Base-by-base conservation (phyloP, 2,329 filamentous ascomycete genomes). In the Tolypocladium capitatum region DNA sequence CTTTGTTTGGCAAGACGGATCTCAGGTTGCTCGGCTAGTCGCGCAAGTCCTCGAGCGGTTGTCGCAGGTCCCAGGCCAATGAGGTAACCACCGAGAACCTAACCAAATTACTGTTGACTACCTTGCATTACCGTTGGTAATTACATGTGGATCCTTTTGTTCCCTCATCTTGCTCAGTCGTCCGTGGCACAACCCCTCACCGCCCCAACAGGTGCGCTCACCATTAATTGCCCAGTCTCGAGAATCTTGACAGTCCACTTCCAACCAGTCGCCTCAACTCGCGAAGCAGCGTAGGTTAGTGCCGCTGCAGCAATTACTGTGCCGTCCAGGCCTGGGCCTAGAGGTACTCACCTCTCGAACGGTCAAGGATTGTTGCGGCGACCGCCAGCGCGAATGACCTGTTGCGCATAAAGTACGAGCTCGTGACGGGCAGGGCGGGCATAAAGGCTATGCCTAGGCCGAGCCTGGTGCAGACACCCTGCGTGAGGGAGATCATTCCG, bases 1-100 rank as follows among this genome's bases (percentile, higher is more conserved):
- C 62, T 73, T 75, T 53, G 67, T 83, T 3, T 84, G 81, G 78
- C 59, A 74, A 58, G 70, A 76, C 49, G 82, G 82, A 16, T 59
- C 60, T 32, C 74, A 80, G 54, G 60, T 84, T 44, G 78, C 74
- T 28, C 64, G 64, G 46, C 62, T 76, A 18, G 59, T 76, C 38
- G 55, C 55, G n/a, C 55, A 62, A 46, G 58, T 61, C n/a, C 46
- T 62, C 35, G 34, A 49, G 7, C 38, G 31, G 6, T 38, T 51
- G 33, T 28, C 43, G 6, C 44, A 51, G n/a, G 16, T 14, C 10
- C 8, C 35, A 24, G 11, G 28, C 8, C 34, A n/a, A 7, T 36
- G 9, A 30, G 24, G 20, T 14, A 8, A 40, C 14, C 18, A 44
- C 38, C 13, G 30, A 18, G 38, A 13, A 14, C 7, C 9, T 18